Conservation (phyloP, 208 protist genomes). For the Angomonas ambiguus region DNA sequence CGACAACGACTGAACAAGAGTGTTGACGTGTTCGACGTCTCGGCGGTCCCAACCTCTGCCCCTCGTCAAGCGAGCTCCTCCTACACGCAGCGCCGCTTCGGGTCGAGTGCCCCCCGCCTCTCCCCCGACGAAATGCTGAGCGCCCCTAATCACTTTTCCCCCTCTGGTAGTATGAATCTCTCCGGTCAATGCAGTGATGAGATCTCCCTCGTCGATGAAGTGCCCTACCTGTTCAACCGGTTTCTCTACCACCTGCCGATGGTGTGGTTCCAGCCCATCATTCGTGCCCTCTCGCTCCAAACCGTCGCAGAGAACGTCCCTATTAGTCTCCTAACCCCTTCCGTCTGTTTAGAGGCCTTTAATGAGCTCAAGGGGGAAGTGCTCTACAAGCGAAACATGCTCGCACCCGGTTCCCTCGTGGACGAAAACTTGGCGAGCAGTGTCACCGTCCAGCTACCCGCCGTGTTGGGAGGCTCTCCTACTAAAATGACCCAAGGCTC, state of each 20-base stretch:
- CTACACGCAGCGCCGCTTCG: background rate
- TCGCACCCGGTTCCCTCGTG: background rate
- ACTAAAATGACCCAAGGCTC: background rate
- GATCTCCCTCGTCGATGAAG: constrained; percentile 14
- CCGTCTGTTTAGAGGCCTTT: constrained; percentile 37
- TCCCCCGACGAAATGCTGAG: background rate
- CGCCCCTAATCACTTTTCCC: background rate
- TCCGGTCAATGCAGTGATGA: background rate
- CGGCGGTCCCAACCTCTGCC: background rate
- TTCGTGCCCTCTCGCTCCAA: constrained; percentile 62
- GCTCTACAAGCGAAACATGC: background rate
- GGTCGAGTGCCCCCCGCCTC: background rate
- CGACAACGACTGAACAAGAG: background rate
- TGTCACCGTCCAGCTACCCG: background rate
- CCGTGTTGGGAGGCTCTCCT: background rate
- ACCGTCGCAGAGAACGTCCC: constrained; percentile 42
- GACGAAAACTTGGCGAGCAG: background rate
- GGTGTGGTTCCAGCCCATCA: constrained; percentile 25
- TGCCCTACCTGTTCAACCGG: constrained; percentile 19
- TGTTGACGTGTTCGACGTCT: background rate
- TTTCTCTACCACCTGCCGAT: constrained; percentile 41
- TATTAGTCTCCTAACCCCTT: constrained; percentile 29
- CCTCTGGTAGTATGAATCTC: constrained; percentile 6
- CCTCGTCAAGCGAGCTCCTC: background rate
- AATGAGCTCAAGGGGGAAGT: constrained; percentile 56